These are phyloP conservation scores for Saturnispora besseyi DNA, from an alignment of 805 yeast species.

Conservation along the genomic window DNA sequence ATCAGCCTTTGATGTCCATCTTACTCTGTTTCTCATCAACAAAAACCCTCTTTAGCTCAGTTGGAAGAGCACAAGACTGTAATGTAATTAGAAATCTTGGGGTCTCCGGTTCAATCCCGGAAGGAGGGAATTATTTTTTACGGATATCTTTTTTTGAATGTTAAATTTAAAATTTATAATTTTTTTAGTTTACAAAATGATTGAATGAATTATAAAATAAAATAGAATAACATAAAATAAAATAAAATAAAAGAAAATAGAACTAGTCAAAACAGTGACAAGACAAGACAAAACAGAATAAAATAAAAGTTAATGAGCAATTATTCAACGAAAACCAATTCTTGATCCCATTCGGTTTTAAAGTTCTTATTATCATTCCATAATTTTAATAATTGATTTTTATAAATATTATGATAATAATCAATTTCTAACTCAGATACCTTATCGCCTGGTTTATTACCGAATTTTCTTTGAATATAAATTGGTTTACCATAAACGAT, in stretches of 20 bases:
- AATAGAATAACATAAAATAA: background rate
- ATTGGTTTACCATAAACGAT: constrained; percentile 64
- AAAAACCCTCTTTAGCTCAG: constrained; percentile 10
- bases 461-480: constrained; percentile 28
- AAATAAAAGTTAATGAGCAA: background rate
- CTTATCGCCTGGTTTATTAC: constrained; percentile 19
- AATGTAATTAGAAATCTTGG: constrained; percentile 8
- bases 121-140: constrained; percentile 6
- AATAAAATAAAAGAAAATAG: too few species aligned
- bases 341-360: constrained; percentile 39
- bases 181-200: background rate
- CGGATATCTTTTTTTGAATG: background rate
- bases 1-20: too few species aligned
- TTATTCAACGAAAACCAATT: constrained; percentile 37
- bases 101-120: constrained; percentile 11
- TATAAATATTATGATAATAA: constrained; percentile 63
- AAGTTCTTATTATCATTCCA: constrained; percentile 61
- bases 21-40: background rate
- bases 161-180: background rate
- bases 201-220: background rate
- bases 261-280: too few species aligned
- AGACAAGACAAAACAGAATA: background rate
- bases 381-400: constrained; percentile 50
- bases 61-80: constrained; percentile 11
- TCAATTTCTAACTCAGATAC: constrained; percentile 43